phyloP scores from a whole-genome alignment of 1,284 basidiomycete genomes.

The Sanghuangporus baumii region DNA sequence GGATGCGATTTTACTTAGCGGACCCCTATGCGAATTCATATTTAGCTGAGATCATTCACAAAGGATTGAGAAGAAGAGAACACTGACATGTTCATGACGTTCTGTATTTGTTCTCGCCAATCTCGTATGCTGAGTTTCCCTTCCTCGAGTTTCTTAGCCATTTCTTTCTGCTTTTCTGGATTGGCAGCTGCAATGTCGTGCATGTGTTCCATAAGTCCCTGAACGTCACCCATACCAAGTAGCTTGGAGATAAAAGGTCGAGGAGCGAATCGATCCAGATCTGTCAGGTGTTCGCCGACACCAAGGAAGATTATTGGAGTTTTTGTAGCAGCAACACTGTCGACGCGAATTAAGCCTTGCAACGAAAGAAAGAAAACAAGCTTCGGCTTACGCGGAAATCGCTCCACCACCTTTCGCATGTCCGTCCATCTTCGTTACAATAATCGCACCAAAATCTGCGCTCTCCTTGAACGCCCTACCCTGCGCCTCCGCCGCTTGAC shows the following conservation, averaged over 20 bases:
- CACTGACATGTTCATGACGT: conserved; percentile 93
- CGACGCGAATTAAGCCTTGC: conserved; percentile 14
- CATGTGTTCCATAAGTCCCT: conserved; percentile 97
- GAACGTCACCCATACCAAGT: conserved; percentile 92
- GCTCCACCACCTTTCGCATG: conserved; percentile 99
- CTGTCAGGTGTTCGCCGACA: conserved; percentile 94
- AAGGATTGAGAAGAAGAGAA: not conserved
- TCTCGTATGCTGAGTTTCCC: conserved; percentile 96
- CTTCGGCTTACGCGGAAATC: conserved; percentile 83
- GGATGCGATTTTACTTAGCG: conserved; percentile 95
- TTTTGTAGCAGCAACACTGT: conserved; percentile 92
- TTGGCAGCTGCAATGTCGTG: conserved; percentile 91
- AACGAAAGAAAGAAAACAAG: conserved; percentile 14
- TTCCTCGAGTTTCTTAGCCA: conserved; percentile 97
- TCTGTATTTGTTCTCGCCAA: conserved; percentile 96
- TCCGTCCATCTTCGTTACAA: conserved; percentile 99
- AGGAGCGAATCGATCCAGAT: conserved; percentile 93
- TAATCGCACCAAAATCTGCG: conserved; percentile 96
- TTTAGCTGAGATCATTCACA: not conserved
- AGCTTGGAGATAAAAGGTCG: conserved; percentile 98
- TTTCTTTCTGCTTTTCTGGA: conserved; percentile 95
- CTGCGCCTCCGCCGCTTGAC: conserved; percentile 97
- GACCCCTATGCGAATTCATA: conserved; percentile 59
- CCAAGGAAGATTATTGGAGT: conserved; percentile 99
- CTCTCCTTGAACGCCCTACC: conserved; percentile 97